phyloP scores from a whole-genome alignment of 805 yeast genomes.

The Cyberlindnera mycetangii region DNA sequence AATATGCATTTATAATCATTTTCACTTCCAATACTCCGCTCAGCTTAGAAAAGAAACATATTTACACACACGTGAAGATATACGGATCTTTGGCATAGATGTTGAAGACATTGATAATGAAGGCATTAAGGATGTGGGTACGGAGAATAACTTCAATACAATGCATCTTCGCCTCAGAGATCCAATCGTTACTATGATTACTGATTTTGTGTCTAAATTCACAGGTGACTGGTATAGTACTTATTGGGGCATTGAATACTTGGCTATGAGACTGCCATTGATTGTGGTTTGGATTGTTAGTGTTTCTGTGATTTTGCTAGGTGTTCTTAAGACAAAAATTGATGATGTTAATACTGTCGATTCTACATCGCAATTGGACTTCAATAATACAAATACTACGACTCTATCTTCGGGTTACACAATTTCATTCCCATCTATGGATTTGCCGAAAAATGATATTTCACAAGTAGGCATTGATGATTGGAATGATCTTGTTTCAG shows the following conservation, averaged over 20 bases:
- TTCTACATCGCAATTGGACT: not conserved
- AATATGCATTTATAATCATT: constrained; percentile 7
- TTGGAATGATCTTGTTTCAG: constrained; percentile 1
- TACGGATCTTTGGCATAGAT: not conserved
- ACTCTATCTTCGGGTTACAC: not conserved
- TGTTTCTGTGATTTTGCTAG: constrained; percentile 2
- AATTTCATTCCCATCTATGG: not conserved
- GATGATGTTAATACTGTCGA: not conserved
- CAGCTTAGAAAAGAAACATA: constrained; percentile 6
- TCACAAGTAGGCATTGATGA: not conserved
- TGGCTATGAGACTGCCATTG: constrained; percentile 4
- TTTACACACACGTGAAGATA: not conserved
- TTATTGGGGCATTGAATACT: constrained; percentile 10
- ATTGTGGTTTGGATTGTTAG: constrained; percentile 1
- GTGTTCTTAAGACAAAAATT: not conserved
- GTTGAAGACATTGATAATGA: not conserved
- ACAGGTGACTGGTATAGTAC: constrained; percentile 6
- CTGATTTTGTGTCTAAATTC: constrained; percentile 1
- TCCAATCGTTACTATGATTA: constrained; percentile 7
- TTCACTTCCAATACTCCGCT: constrained; percentile 12
- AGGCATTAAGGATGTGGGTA: not conserved
- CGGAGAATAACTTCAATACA: constrained; percentile 6
- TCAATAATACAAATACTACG: not conserved
- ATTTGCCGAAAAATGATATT: not conserved
- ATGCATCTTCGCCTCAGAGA: constrained; percentile 1